Base-by-base conservation (phyloP, 73 alveolate species). In the Tetrahymena malaccensis region DNA sequence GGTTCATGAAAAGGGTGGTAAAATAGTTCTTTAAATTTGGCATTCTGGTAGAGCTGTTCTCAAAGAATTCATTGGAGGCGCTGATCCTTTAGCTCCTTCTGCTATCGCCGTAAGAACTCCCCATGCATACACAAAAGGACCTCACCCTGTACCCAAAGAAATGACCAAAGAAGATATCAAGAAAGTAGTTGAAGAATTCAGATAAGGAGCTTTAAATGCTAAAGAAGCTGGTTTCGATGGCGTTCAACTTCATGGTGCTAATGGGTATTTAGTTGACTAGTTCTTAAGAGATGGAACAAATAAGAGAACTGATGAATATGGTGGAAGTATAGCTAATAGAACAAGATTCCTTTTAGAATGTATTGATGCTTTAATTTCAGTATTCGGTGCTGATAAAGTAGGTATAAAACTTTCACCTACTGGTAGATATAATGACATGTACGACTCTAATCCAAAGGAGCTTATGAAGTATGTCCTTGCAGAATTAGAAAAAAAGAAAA, bases 221-320 rank as follows among this genome's bases (percentile, higher is more conserved):
- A 96, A 98, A 95, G 97, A 94, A 94, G 99, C 99, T 0, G 99
- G 99, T 37, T 98, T 97, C 94, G 99, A 98, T 98, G 99, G 99
- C 17, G 94, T 98, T 34, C 97, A 98, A 97, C 43, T 98, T 25
- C 98, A 97, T 43, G 99, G 98, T 4, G 98, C 98, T 31, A 98
- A 98, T 96, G 98, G 98, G 34, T 98, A 97, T 55, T 43, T 98
- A 94, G 94, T 98, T 35, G 97, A 96, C 84, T 96, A 97, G 89
- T 98, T 98, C 96, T 94, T 98, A 94, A 96, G 97, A 50, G 97
- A 97, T 22, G 93, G 93, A 25, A 95, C 96, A n/a, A 98, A 98
- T 96, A 85, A 96, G 35, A 98, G 99, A 95, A 94, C 96, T 58
- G 99, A 98, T 94, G 96, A 97, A 85, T 98, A 98, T 94, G 99